Evolutionary conservation across 495 filamentous ascomycete species (phyloP).

Genomic region (Aspergillus kassunensis): DNA sequence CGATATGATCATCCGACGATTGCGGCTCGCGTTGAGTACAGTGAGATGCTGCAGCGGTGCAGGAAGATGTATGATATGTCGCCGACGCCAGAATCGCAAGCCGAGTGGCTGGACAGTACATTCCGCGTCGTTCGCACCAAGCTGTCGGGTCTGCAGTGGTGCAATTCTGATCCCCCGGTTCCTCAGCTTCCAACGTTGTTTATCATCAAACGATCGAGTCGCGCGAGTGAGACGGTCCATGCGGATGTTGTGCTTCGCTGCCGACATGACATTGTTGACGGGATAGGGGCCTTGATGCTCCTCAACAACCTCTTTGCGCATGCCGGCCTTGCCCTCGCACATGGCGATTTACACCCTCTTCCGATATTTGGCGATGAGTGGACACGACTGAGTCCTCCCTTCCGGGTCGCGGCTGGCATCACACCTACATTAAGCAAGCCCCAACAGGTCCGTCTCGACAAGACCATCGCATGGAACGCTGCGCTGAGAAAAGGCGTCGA

Average conservation of each 20-base stretch:
- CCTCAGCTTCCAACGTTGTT: constrained; percentile 34
- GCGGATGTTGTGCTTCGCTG: constrained; percentile 40
- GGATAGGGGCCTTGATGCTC: constrained; percentile 43
- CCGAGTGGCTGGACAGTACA: constrained; percentile 34
- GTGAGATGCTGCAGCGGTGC: constrained; percentile 21
- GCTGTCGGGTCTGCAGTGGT: constrained; percentile 33
- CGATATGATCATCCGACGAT: constrained; percentile 43
- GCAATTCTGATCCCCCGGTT: constrained; percentile 37
- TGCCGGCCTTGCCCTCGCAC: constrained; percentile 13
- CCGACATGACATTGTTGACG: constrained; percentile 48
- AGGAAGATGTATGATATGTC: constrained; percentile 37
- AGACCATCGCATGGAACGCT: constrained; percentile 14
- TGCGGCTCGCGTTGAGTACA: constrained; percentile 31
- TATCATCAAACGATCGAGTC: constrained; percentile 23
- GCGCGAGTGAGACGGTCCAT: constrained; percentile 1
- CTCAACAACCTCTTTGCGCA: constrained; percentile 22
- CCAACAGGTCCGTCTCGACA: constrained; percentile 9
- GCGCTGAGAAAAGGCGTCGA: constrained; percentile 14
- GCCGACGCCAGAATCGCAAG: constrained; percentile 6
- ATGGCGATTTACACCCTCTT: background rate
- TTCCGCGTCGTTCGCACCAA: constrained; percentile 28
- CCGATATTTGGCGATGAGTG: constrained; percentile 20
- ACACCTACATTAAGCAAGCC: constrained; percentile 5
- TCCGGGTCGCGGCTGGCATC: constrained; percentile 22
- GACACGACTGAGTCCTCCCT: constrained; percentile 23